These are phyloP conservation scores for slime mould (Dictyostelium discoideum) DNA, from an alignment of 78 protist genomes.

Conservation along the genomic window DNA sequence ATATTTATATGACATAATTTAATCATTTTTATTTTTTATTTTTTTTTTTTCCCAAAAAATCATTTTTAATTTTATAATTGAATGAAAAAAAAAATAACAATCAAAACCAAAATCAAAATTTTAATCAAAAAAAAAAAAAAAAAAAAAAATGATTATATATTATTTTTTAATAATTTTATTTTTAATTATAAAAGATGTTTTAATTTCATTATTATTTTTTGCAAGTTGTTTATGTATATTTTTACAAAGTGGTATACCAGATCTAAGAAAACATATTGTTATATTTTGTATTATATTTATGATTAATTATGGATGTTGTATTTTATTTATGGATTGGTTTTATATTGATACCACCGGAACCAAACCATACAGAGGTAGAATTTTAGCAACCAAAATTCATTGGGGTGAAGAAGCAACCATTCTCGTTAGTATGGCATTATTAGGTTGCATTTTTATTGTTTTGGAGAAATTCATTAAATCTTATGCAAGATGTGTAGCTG, in stretches of 20 bases:
- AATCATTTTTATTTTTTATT: not conserved
- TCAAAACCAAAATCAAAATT: too few relatives aligned
- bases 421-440: conserved; percentile 28
- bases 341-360: conserved; percentile 28
- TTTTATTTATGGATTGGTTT: conserved; percentile 47
- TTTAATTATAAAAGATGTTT: conserved; percentile 1
- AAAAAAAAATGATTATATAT: not conserved
- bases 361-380: not conserved
- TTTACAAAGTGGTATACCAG: conserved; percentile 41
- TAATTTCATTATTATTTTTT: conserved; percentile 33
- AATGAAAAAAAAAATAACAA: too few relatives aligned
- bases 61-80: too few relatives aligned
- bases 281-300: conserved; percentile 21
- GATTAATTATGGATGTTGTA: conserved; percentile 21
- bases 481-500: conserved; percentile 18
- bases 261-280: conserved; percentile 21
- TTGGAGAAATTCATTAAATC: conserved; percentile 45
- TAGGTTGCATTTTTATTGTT: conserved; percentile 39
- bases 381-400: not conserved
- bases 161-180: too few relatives aligned
- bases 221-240: conserved; percentile 30
- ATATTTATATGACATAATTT: too few relatives aligned
- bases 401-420: conserved; percentile 44
- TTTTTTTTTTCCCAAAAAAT: too few relatives aligned
- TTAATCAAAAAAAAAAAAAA: too few relatives aligned